Evolutionary conservation across 768 basidiomycete species (phyloP), one percentile per base, ranked within the genome.

Genomic region (Phanerodontia chrysosporium): DNA sequence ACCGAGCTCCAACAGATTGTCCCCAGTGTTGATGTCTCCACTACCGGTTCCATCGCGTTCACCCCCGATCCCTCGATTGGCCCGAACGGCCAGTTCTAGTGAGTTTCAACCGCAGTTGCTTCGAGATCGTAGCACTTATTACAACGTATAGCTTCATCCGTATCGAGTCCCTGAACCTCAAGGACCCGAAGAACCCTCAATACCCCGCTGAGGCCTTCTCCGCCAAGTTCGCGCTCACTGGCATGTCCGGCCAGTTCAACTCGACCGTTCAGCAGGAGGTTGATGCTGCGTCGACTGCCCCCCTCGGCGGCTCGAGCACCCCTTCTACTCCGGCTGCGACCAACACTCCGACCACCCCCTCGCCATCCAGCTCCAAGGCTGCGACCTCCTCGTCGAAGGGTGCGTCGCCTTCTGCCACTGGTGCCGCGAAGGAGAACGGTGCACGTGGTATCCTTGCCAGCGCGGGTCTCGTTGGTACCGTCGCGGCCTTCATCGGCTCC

Each of bases 221-320:
- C 7, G 81, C 92, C 62, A 82, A 81, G 65, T 54, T 48, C 62
- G 91, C 89, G 8, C 63, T 94, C 68, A 64, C 72, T n/a, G 74
- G 78, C 58, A 92, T 92, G 92, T 80, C 77, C 2, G 92, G 92
- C 30, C 67, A 67, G 0, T 95, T 92, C 77, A 85, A 78, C 68
- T 64, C 77, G 0, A 62, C 78, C 1, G 70, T 86, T 18, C 76
- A 81, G 55, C 72, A 79, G 5, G 77, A 89, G 67, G 86, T 93
- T 64, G 74, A 76, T 45, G 87, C 85, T 27, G 78, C 84, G 63
- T 76, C 82, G 1, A 80, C 82, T 3, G 83, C 86, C 1, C 80
- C 84, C 44, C 76, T 83, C 9, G 79, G 78, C n/a, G 75, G 72
- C 1, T 64, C 79, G 12, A 51, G 74, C 22, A 45, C 71, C 18